These are phyloP conservation scores for Ammopiptanthus mongolicus DNA, from an alignment of 306 rosid species.

Conservation along the genomic window DNA sequence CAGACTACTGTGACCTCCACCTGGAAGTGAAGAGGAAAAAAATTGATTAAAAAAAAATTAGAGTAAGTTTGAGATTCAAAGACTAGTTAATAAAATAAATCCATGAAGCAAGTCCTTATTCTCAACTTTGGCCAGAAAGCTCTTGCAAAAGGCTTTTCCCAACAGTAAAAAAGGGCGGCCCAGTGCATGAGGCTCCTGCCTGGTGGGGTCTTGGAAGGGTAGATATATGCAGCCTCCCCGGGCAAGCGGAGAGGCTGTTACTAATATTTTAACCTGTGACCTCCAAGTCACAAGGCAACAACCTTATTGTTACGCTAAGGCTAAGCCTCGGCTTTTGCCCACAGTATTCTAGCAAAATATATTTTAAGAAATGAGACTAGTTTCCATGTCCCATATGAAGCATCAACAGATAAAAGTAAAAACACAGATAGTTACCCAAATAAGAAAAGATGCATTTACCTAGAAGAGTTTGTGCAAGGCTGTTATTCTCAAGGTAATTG, in stretches of 20 bases:
- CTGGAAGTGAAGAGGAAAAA: constrained; percentile 40
- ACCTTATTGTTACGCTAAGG: too few relatives aligned
- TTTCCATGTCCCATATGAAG: neutral
- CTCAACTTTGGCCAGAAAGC: neutral
- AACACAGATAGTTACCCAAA: neutral
- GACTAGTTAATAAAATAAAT: neutral
- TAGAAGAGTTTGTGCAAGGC: constrained; percentile 77
- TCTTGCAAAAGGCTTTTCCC: neutral
- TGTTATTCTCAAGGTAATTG: constrained; percentile 92
- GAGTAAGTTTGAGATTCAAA: neutral
- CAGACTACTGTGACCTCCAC: constrained; percentile 44
- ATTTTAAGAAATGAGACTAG: neutral
- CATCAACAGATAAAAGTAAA: neutral
- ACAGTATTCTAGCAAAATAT: neutral
- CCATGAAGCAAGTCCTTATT: neutral
- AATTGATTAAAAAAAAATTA: constrained; percentile 5
- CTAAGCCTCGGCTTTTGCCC: too few relatives aligned
- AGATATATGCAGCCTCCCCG: too few relatives aligned
- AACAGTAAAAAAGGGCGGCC: too few relatives aligned
- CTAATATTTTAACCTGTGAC: too few relatives aligned
- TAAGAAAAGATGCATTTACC: constrained; percentile 42
- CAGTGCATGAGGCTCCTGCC: too few relatives aligned
- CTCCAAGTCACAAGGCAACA: too few relatives aligned
- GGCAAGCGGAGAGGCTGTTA: too few relatives aligned
- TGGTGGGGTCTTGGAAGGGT: too few relatives aligned